A percentile compares a stretch with the other conserved stretches of the same genome.
Conservation (phyloP, 202 grass and related monocot genomes). For the Setaria viridis region DNA sequence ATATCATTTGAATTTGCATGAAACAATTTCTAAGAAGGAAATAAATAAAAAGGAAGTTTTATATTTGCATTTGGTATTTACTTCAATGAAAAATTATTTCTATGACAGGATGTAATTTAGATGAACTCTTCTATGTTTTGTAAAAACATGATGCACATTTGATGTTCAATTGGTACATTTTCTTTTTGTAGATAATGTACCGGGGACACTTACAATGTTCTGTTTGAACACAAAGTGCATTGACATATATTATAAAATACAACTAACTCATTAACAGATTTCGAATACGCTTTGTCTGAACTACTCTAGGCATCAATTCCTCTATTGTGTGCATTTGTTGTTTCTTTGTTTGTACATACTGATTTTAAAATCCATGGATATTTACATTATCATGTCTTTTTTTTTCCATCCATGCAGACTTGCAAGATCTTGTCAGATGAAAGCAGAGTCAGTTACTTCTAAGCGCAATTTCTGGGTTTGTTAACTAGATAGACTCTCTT, state of each 20-base stretch:
- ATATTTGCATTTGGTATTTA: not conserved
- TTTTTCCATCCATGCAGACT: slow-evolving; percentile 36
- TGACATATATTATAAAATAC: not conserved
- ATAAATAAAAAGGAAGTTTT: not conserved
- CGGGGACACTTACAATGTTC: not conserved
- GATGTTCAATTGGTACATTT: not conserved
- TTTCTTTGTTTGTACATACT: not conserved
- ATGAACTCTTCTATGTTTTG: not conserved
- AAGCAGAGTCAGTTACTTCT: slow-evolving; percentile 8
- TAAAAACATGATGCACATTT: not conserved
- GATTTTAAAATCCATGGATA: not conserved
- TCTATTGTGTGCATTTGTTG: not conserved
- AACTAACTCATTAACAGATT: not conserved
- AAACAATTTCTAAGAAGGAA: not conserved
- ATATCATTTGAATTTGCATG: not conserved
- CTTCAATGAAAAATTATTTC: not conserved
- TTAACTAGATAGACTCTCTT: slow-evolving; percentile 24
- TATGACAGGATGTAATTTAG: not conserved
- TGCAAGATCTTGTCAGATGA: not conserved
- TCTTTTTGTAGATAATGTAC: not conserved
- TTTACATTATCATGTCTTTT: slow-evolving; percentile 33
- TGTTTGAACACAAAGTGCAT: not conserved
- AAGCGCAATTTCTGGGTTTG: not conserved
- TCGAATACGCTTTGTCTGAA: not conserved
- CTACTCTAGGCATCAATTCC: not conserved